Evolutionary conservation across 2,329 filamentous ascomycete genomes (phyloP).

Genomic region (Colletotrichum gigasporum): DNA sequence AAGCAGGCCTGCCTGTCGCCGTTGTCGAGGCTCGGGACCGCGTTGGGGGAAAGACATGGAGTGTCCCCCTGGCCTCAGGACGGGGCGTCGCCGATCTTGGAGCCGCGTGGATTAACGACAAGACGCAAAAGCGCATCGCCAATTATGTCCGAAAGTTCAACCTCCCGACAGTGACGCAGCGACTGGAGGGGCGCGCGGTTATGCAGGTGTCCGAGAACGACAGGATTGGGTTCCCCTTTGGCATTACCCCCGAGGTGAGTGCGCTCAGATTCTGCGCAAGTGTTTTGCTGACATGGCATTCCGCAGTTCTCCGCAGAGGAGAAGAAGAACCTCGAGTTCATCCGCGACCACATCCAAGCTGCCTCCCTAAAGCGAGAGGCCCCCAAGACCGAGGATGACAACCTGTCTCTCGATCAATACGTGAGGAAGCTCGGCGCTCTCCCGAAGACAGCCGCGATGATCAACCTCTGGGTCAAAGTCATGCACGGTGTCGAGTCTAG

Average conservation of each 20-base stretch:
- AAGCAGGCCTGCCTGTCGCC: conserved; percentile 42
- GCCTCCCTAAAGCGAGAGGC: conserved; percentile 38
- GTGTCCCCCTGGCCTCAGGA: conserved; percentile 26
- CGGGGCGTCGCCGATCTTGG: conserved; percentile 37
- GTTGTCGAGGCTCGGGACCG: conserved; percentile 53
- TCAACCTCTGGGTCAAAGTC: conserved; percentile 46
- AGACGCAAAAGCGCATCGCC: conserved; percentile 45
- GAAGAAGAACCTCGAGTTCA: conserved; percentile 42
- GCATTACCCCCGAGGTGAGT: conserved; percentile 42
- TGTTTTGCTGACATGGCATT: not conserved
- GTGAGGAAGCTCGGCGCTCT: conserved; percentile 42
- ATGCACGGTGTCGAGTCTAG: conserved; percentile 49
- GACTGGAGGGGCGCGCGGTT: conserved; percentile 40
- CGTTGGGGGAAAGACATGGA: conserved; percentile 52
- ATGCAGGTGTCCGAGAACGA: conserved; percentile 39
- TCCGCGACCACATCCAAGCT: conserved; percentile 47
- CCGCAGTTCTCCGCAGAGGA: conserved; percentile 42
- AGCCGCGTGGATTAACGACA: conserved; percentile 39
- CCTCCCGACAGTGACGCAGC: conserved; percentile 42
- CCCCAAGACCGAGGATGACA: conserved; percentile 40
- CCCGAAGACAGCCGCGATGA: conserved; percentile 42
- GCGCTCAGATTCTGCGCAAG: not conserved
- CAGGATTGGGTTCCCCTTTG: conserved; percentile 42
- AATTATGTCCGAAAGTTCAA: conserved; percentile 37
- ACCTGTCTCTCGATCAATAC: conserved; percentile 45